Percentiles rank a stretch among this genome's conserved stretches.
Evolutionary conservation across 83 land plant genomes (phyloP).

Genomic region (Picea abies): DNA sequence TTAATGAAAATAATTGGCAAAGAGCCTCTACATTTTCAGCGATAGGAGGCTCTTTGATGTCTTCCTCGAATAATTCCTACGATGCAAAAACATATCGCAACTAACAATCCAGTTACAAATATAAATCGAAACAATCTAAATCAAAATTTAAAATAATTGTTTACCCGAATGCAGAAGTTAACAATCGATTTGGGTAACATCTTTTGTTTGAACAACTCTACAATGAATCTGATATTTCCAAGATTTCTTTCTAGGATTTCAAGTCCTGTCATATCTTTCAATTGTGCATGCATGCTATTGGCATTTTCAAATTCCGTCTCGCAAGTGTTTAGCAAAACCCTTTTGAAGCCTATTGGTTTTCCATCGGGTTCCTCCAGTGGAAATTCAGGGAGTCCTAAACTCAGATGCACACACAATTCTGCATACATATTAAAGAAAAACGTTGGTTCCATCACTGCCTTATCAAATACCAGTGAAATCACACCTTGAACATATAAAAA

Average conservation of each 20-base stretch:
- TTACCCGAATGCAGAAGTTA: no score
- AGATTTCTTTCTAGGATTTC: constrained; percentile 78
- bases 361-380: constrained; percentile 55
- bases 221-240: constrained; percentile 24
- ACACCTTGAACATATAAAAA: constrained; percentile 30
- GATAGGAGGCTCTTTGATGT: constrained; percentile 64
- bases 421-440: constrained; percentile 81
- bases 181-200: no score
- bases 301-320: constrained; percentile 92
- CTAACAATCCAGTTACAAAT: no score
- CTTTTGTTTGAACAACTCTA: no score
- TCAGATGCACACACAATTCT: constrained; percentile 63
- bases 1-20: constrained; percentile 51
- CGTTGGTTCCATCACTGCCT: constrained; percentile 26
- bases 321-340: constrained; percentile 57
- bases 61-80: constrained; percentile 72
- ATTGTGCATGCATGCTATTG: constrained; percentile 42
- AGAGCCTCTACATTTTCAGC: constrained; percentile 74
- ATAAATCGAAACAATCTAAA: no score
- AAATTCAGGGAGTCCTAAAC: constrained; percentile 68
- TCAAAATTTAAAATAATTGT: no score
- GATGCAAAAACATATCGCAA: no score
- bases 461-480: constrained; percentile 4
- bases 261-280: constrained; percentile 32
- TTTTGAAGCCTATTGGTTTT: no score